Evolutionary conservation across 1,139 yeast species (phyloP).

Genomic region (Suhomyces choctaworum): DNA sequence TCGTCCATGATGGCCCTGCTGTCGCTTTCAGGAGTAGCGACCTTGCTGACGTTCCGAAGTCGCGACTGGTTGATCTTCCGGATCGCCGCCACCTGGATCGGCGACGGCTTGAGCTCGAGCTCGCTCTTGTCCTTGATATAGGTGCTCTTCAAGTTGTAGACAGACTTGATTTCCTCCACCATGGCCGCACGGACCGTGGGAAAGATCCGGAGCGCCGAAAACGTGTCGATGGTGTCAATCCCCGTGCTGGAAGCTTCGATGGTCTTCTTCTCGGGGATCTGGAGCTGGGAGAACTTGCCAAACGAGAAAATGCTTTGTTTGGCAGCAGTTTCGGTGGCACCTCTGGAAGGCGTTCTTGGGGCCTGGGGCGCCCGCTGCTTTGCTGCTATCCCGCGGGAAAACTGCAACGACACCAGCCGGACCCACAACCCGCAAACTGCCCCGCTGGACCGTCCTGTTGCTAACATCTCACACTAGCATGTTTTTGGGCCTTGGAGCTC

Average conservation of each 20-base stretch:
- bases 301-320: slow-evolving; percentile 13
- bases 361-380: background rate
- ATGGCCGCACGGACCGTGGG: slow-evolving; percentile 69
- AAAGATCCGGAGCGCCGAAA: slow-evolving; percentile 63
- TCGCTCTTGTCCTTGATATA: slow-evolving; percentile 33
- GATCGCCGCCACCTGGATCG: slow-evolving; percentile 47
- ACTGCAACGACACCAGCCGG: background rate
- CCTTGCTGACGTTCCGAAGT: slow-evolving; percentile 17
- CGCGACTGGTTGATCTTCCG: slow-evolving; percentile 45
- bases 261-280: slow-evolving; percentile 17
- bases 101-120: slow-evolving; percentile 39
- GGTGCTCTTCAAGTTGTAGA: slow-evolving; percentile 44
- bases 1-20: slow-evolving; percentile 29
- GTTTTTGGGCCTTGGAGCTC: no score
- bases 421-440: background rate
- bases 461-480: no score
- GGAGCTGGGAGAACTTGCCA: slow-evolving; percentile 24
- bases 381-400: background rate
- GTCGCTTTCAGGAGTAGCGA: slow-evolving; percentile 21
- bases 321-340: background rate
- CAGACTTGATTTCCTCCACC: slow-evolving; percentile 54
- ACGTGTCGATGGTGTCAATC: slow-evolving; percentile 47
- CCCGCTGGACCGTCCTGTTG: no score
- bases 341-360: background rate
- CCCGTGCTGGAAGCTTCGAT: slow-evolving; percentile 21